phyloP scores from a whole-genome alignment of 2,329 filamentous ascomycete species.

The Xylaria sp. region DNA sequence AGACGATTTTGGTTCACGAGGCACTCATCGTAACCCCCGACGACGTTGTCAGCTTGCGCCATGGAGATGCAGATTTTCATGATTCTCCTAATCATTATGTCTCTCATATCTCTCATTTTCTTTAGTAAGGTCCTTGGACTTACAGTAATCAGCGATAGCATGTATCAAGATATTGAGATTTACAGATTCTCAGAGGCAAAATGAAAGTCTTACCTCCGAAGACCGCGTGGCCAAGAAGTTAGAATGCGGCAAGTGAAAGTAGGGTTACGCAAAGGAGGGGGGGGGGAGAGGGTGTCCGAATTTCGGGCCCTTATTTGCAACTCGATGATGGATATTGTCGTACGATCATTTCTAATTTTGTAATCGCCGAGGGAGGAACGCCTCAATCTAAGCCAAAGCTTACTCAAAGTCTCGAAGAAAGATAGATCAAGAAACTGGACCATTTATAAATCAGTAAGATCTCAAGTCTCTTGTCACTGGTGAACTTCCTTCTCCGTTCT shows the following conservation, averaged over 20 bases:
- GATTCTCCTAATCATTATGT: not conserved
- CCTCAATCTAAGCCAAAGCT: not conserved
- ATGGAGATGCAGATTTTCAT: not conserved
- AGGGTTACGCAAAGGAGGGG: not conserved
- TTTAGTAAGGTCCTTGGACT: no score
- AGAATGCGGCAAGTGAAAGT: not conserved
- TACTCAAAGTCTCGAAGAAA: not conserved
- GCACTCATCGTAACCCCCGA: not conserved
- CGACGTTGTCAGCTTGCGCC: not conserved
- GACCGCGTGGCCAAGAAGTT: not conserved
- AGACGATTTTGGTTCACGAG: not conserved
- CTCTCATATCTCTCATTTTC: no score
- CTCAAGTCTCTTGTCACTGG: no score
- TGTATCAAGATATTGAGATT: no score
- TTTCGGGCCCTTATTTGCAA: not conserved
- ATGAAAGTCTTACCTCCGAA: not conserved
- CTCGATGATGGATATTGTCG: not conserved
- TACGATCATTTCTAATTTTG: not conserved
- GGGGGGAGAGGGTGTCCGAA: not conserved
- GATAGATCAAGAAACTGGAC: not conserved
- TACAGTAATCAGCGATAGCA: no score
- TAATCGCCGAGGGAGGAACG: not conserved
- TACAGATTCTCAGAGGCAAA: not conserved
- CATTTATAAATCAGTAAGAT: not conserved
- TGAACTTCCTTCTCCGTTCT: no score